phyloP scores from a whole-genome alignment of 2,329 filamentous ascomycete species.

The Blumeriella jaapii region DNA sequence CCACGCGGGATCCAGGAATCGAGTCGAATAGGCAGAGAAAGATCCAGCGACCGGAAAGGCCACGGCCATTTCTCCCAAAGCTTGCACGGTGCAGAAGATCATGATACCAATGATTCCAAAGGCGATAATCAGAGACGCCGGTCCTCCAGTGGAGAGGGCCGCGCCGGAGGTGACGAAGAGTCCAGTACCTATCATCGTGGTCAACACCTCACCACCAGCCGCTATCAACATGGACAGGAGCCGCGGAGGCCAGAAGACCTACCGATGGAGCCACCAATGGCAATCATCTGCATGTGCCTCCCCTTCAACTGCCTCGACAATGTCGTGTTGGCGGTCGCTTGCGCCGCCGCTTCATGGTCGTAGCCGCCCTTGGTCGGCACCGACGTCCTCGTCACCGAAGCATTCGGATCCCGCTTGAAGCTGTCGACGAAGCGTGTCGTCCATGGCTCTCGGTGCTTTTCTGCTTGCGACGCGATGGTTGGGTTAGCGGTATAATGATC shows the following conservation, averaged over 20 bases:
- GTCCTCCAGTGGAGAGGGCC: constrained; percentile 27
- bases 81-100: constrained; percentile 76
- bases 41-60: constrained; percentile 85
- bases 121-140: constrained; percentile 24
- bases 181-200: constrained; percentile 45
- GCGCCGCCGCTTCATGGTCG: constrained; percentile 50
- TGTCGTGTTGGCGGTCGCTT: constrained; percentile 58
- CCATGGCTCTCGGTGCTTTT: constrained; percentile 14
- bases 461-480: too few relatives aligned
- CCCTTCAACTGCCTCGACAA: constrained; percentile 48
- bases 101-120: constrained; percentile 44
- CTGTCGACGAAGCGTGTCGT: constrained; percentile 19
- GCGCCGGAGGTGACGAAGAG: constrained; percentile 24
- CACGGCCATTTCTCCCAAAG: constrained; percentile 82
- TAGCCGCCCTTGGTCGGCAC: constrained; percentile 29
- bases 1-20: constrained; percentile 88
- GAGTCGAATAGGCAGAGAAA: constrained; percentile 84
- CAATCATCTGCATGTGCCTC: constrained; percentile 49
- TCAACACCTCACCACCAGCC: constrained; percentile 31
- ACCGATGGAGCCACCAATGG: constrained; percentile 28
- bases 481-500: too few relatives aligned
- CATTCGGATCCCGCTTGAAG: constrained; percentile 29
- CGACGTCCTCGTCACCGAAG: constrained; percentile 32
- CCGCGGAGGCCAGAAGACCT: constrained; percentile 28
- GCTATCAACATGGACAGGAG: too few relatives aligned